A percentile compares a stretch with the other conserved stretches of the same genome.
These are phyloP conservation scores for Phytophthora lateralis DNA, from an alignment of 352 stramenopile genomes.

Conservation along the genomic window DNA sequence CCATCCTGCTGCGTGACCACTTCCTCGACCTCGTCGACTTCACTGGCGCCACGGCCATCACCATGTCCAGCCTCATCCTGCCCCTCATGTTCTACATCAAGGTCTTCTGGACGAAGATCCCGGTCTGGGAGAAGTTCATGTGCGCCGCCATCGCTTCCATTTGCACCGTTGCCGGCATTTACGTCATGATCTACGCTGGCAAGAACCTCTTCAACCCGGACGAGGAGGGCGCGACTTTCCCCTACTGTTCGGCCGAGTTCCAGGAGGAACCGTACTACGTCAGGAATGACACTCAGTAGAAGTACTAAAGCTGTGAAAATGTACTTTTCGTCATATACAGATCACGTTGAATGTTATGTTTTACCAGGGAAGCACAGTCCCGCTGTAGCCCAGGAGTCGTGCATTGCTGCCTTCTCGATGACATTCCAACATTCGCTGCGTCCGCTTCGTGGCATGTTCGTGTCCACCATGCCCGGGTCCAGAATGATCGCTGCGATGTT, in stretches of 20 bases:
- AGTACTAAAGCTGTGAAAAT: neutral
- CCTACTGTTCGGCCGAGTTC: constrained; percentile 37
- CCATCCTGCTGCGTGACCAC: constrained; percentile 36
- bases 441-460: neutral
- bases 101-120: constrained; percentile 36
- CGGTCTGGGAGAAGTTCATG: constrained; percentile 40
- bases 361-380: too few relatives aligned
- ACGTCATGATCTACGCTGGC: constrained; percentile 40
- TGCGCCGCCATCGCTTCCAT: constrained; percentile 31
- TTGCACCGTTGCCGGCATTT: constrained; percentile 30
- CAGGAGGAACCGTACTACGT: constrained; percentile 38
- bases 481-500: neutral
- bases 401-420: neutral
- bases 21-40: constrained; percentile 49
- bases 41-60: constrained; percentile 39
- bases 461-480: neutral
- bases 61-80: constrained; percentile 41
- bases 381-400: neutral
- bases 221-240: constrained; percentile 22
- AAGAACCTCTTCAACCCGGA: constrained; percentile 35
- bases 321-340: neutral
- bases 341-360: too few relatives aligned
- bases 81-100: constrained; percentile 49
- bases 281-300: constrained; percentile 18
- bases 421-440: neutral